Evolutionary conservation across 2,329 filamentous ascomycete genomes (phyloP).

Genomic region (Emmonsiellopsis sp.): DNA sequence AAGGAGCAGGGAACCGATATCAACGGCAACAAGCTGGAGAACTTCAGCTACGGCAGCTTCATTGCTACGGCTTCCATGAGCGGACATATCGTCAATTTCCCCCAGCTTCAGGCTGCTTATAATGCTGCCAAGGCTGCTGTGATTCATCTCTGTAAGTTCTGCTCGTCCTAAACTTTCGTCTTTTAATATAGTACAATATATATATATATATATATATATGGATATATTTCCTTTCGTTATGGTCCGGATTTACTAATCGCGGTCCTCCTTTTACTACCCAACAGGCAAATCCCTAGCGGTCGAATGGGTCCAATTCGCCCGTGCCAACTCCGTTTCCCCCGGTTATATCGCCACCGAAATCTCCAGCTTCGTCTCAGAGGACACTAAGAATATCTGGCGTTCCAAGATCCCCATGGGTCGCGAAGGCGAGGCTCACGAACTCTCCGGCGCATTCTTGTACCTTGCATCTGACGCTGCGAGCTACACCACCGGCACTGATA

Average conservation of each 20-base stretch:
- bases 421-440: conserved; percentile 62
- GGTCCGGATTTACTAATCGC: no score
- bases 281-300: conserved; percentile 61
- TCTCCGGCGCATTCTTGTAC: conserved; percentile 77
- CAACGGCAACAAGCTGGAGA: conserved; percentile 52
- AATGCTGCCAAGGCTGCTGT: conserved; percentile 62
- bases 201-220: not conserved
- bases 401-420: conserved; percentile 73
- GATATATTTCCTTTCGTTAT: not conserved
- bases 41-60: conserved; percentile 59
- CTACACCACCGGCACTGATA: conserved; percentile 67
- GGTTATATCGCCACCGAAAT: conserved; percentile 71
- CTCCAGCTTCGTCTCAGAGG: conserved; percentile 53
- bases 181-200: not conserved
- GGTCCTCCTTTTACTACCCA: not conserved
- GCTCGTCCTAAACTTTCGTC: not conserved
- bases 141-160: conserved; percentile 37
- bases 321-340: conserved; percentile 63
- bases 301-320: conserved; percentile 68
- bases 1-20: conserved; percentile 57
- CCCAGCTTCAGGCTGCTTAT: conserved; percentile 65
- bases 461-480: conserved; percentile 73
- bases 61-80: conserved; percentile 72
- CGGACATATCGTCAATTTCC: conserved; percentile 68
- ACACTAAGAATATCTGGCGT: conserved; percentile 65